A percentile compares a stretch with the other conserved stretches of the same genome.
These are phyloP conservation scores for Pontederia paniculata DNA, from an alignment of 176 grass and related monocot species.

Conservation along the genomic window DNA sequence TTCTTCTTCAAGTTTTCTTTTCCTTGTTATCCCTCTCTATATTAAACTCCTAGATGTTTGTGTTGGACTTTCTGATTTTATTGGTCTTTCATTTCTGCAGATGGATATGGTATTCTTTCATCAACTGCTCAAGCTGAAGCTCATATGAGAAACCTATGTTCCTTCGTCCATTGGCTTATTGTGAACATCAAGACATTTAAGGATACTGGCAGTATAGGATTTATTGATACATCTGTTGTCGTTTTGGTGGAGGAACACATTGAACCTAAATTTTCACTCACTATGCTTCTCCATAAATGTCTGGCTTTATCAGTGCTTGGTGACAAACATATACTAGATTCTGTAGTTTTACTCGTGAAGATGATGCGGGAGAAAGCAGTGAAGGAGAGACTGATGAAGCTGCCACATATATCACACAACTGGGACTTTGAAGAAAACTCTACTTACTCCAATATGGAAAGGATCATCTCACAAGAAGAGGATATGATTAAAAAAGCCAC, in stretches of 20 bases:
- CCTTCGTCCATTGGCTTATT: constrained; percentile 47
- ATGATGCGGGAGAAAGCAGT: constrained; percentile 30
- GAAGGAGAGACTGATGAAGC: constrained; percentile 62
- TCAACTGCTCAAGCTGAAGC: constrained; percentile 11
- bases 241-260: constrained; percentile 41
- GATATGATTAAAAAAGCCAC: constrained; percentile 30
- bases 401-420: constrained; percentile 27
- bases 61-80: constrained; percentile 1
- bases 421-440: constrained; percentile 14
- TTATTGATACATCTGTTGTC: constrained; percentile 35
- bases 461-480: constrained; percentile 17
- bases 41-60: not conserved
- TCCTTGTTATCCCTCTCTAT: not conserved
- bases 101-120: constrained; percentile 22
- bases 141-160: constrained; percentile 36
- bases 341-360: constrained; percentile 44
- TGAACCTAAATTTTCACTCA: constrained; percentile 43
- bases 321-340: constrained; percentile 49
- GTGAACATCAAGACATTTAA: constrained; percentile 51
- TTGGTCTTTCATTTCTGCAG: constrained; percentile 27
- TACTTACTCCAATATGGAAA: constrained; percentile 15
- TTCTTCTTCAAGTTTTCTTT: not conserved
- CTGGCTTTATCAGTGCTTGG: constrained; percentile 34
- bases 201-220: constrained; percentile 32
- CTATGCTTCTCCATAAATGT: constrained; percentile 47